Conservation (phyloP, 495 filamentous ascomycete genomes). For the Lasiosphaeria hispida region DNA sequence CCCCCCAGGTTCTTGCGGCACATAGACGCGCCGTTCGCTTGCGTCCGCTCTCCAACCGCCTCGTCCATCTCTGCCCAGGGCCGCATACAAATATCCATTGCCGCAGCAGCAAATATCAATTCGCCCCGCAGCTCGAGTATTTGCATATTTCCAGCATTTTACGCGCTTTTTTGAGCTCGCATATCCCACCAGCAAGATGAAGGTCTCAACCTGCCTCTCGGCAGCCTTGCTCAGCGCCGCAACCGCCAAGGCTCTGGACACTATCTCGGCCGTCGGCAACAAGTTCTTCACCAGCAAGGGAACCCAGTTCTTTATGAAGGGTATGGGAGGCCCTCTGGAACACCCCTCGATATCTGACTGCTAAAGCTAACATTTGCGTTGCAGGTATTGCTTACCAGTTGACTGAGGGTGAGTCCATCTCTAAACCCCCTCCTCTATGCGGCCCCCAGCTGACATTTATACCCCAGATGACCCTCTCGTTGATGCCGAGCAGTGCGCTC, state of each 20-base stretch:
- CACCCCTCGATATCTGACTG: background rate
- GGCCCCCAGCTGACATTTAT: background rate
- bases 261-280: conserved; percentile 68
- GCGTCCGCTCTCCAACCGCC: no score
- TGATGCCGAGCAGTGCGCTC: conserved; percentile 71
- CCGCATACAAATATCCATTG: background rate
- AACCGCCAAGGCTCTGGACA: conserved; percentile 42
- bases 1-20: no score
- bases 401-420: conserved; percentile 13
- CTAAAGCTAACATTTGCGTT: background rate
- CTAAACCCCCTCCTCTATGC: background rate
- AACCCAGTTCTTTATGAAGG: conserved; percentile 79
- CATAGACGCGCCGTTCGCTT: no score
- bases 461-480: conserved; percentile 67
- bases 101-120: background rate
- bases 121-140: background rate
- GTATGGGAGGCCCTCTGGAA: conserved; percentile 37
- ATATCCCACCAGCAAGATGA: conserved; percentile 29
- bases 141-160: background rate
- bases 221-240: conserved; percentile 35
- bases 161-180: background rate
- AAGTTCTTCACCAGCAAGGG: conserved; percentile 82
- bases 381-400: conserved; percentile 29
- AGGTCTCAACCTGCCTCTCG: conserved; percentile 27
- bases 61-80: no score